Conservation (phyloP, 2,329 filamentous ascomycete species). For the Sporothrix pallida region DNA sequence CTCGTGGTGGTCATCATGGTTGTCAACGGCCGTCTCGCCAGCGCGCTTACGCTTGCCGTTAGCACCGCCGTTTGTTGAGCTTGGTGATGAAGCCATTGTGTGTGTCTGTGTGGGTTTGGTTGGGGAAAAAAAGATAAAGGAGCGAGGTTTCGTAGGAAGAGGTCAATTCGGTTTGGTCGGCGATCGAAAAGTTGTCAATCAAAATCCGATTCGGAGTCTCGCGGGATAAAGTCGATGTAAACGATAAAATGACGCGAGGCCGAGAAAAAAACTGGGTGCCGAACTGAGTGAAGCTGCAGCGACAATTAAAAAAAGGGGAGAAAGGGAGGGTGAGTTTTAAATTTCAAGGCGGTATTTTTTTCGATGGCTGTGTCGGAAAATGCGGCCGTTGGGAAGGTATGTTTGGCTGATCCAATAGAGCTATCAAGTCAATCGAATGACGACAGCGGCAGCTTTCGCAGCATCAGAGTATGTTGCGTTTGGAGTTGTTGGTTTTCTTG, state of each 20-base stretch:
- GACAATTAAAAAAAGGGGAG: slow-evolving; percentile 13
- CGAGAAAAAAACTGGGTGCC: background rate
- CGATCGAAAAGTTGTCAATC: background rate
- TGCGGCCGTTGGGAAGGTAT: background rate
- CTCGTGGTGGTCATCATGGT: slow-evolving; percentile 13
- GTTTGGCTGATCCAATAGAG: background rate
- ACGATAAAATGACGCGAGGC: background rate
- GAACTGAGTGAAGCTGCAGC: background rate
- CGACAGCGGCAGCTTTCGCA: slow-evolving; percentile 18
- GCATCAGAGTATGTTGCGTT: slow-evolving; percentile 7
- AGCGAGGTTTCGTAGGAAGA: background rate
- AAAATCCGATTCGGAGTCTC: background rate
- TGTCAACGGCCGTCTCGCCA: background rate
- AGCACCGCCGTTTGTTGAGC: slow-evolving; percentile 22
- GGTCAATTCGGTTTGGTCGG: background rate
- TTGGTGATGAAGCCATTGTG: slow-evolving; percentile 25
- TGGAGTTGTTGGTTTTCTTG: background rate
- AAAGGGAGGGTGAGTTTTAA: slow-evolving; percentile 7
- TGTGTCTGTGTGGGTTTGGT: slow-evolving; percentile 2
- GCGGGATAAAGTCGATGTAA: background rate
- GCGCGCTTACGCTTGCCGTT: slow-evolving; percentile 38
- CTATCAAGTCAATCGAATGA: slow-evolving; percentile 23
- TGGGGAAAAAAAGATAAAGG: background rate
- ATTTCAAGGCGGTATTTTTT: slow-evolving; percentile 11
- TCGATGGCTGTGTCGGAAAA: slow-evolving; percentile 14